Base-by-base conservation (phyloP, 257 asterid species). In the Jacaranda mimosifolia region DNA sequence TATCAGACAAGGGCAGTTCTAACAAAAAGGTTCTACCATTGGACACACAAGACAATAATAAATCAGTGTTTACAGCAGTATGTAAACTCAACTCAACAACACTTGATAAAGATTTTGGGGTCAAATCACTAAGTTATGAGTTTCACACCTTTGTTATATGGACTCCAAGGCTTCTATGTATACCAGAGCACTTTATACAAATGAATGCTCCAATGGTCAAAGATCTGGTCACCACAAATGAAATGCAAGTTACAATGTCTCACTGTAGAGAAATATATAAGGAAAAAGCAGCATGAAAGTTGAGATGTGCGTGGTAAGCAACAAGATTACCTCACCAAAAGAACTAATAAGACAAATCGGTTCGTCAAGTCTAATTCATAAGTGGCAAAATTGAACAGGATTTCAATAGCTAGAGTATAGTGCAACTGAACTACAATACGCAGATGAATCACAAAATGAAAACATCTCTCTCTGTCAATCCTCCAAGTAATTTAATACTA, bases 131-230 rank as follows among this genome's bases (percentile, higher is more conserved):
- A 38, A 9, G 60, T n/a, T 12, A 53, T 40, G 70, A 73, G 62
- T 51, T 77, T 26, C 71, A 21, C 21, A 92, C 97, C 97, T 94
- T 92, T 3, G 98, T 82, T 83, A 92, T 92, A 83, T 94, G 98
- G 78, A 85, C 98, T 69, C 98, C 98, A 35, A 94, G 96, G 82
- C 98, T 92, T 83, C 98, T 89, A 83, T 94, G 98, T 45, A 92
- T 90, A 53, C 98, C 97, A 3, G 98, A 91, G 80, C 97, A 94
- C 88, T 94, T 92, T 79, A 94, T 94, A 81, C 98, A 94, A 78
- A 94, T 87, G 80, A 92, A 91, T 67, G 91, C 92, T 77, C 97
- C 97, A 55, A 86, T 82, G 77, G 81, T 89, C 64, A 84, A 79
- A 32, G 98, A 90, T 86, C 98, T 94, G 95, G 17, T 69, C 64